A percentile compares a stretch with the other conserved stretches of the same genome.
Evolutionary conservation across 192 early-diverging fungal genomes (phyloP).

Genomic region (Thamnidium elegans): DNA sequence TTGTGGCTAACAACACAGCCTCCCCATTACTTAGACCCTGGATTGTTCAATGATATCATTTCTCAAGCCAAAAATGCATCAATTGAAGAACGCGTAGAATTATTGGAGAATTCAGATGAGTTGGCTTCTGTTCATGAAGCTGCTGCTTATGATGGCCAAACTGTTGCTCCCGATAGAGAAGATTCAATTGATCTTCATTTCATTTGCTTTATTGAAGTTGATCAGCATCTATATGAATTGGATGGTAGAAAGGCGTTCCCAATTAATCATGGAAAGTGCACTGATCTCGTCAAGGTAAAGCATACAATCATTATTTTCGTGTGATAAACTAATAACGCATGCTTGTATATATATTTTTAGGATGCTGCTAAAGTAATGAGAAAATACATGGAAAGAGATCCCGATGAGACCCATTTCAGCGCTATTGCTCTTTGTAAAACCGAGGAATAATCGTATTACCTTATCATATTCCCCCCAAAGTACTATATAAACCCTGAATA

Average conservation of each 20-base stretch:
- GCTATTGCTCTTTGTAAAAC: slow-evolving; percentile 53
- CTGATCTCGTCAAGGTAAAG: slow-evolving; percentile 55
- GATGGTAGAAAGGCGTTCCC: slow-evolving; percentile 83
- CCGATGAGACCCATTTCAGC: slow-evolving; percentile 61
- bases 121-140: slow-evolving; percentile 55
- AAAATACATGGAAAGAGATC: slow-evolving; percentile 66
- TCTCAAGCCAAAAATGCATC: slow-evolving; percentile 56
- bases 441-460: background rate
- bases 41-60: slow-evolving; percentile 65
- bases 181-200: slow-evolving; percentile 83
- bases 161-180: slow-evolving; percentile 66
- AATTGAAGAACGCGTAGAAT: slow-evolving; percentile 71
- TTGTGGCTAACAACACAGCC: background rate
- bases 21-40: slow-evolving; percentile 29
- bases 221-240: slow-evolving; percentile 81
- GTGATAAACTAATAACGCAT: too few relatives aligned
- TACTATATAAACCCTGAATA: too few relatives aligned
- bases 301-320: too few relatives aligned
- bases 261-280: slow-evolving; percentile 74
- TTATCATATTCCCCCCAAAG: too few relatives aligned
- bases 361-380: slow-evolving; percentile 56
- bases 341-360: slow-evolving; percentile 13
- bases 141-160: slow-evolving; percentile 63
- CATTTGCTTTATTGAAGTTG: slow-evolving; percentile 76
- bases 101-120: slow-evolving; percentile 61